phyloP scores from a whole-genome alignment of 2,329 filamentous ascomycete genomes.

The Fusarium duplospermum region DNA sequence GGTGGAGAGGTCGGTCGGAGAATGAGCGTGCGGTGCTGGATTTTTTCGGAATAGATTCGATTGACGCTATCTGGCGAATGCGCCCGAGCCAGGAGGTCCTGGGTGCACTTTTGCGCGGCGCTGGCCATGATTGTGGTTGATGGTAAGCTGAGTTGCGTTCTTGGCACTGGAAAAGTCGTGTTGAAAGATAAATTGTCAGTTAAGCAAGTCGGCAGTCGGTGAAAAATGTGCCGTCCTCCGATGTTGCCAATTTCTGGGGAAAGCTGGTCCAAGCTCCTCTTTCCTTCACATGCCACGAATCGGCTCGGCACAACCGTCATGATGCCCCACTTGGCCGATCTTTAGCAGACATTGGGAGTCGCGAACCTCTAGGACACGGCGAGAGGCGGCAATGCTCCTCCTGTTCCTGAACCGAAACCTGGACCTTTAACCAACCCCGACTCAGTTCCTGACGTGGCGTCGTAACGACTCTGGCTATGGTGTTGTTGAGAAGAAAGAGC shows the following conservation, averaged over 20 bases:
- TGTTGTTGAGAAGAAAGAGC: conserved; percentile 27
- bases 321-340: conserved; percentile 40
- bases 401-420: conserved; percentile 20
- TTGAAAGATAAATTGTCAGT: conserved; percentile 21
- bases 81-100: conserved; percentile 78
- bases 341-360: conserved; percentile 19
- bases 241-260: conserved; percentile 29
- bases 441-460: conserved; percentile 20
- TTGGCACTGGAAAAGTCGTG: background rate
- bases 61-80: conserved; percentile 79
- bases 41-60: conserved; percentile 83
- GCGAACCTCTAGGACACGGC: conserved; percentile 13
- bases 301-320: conserved; percentile 35
- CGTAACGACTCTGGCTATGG: conserved; percentile 30
- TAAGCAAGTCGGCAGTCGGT: background rate
- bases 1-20: conserved; percentile 80
- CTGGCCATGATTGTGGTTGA: conserved; percentile 48
- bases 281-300: conserved; percentile 41
- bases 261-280: conserved; percentile 42
- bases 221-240: conserved; percentile 29
- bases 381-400: conserved; percentile 14
- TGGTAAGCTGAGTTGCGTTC: background rate
- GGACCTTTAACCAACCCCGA: conserved; percentile 9
- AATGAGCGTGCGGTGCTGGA: conserved; percentile 83
- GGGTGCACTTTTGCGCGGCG: conserved; percentile 58